These are phyloP conservation scores for Colletotrichum sp. DNA, from an alignment of 2,329 filamentous ascomycete species.

Conservation along the genomic window DNA sequence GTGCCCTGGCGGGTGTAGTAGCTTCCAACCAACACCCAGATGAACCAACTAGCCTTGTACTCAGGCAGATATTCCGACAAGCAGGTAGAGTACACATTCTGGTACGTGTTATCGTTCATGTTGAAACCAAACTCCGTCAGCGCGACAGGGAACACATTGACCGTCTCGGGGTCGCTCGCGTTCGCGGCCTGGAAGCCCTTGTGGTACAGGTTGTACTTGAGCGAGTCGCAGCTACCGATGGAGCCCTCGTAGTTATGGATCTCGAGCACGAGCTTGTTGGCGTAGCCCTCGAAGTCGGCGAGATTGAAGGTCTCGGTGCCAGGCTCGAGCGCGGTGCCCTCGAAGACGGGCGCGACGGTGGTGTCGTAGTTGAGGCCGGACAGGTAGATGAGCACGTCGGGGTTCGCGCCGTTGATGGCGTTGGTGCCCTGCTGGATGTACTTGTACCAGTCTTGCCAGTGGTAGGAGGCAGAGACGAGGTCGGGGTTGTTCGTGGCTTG, in stretches of 20 bases:
- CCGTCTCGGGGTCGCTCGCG: constrained; percentile 33
- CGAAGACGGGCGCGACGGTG: constrained; percentile 55
- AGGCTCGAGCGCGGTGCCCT: constrained; percentile 51
- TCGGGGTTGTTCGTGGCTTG: constrained; percentile 41
- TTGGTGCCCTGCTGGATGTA: constrained; percentile 53
- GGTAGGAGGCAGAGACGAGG: constrained; percentile 46
- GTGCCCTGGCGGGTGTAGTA: constrained; percentile 60
- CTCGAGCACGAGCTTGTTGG: constrained; percentile 63
- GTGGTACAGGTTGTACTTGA: constrained; percentile 51
- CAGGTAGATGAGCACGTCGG: constrained; percentile 60
- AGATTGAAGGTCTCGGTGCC: constrained; percentile 48
- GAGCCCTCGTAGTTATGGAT: constrained; percentile 65
- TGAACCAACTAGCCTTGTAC: constrained; percentile 59
- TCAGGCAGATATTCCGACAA: constrained; percentile 52
- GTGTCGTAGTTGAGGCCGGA: constrained; percentile 65
- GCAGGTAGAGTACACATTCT: constrained; percentile 56
- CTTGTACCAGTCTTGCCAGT: constrained; percentile 62
- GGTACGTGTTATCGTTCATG: constrained; percentile 51
- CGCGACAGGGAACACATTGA: constrained; percentile 44
- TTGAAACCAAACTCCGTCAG: constrained; percentile 61
- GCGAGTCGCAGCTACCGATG: constrained; percentile 50
- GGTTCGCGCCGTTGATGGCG: constrained; percentile 56
- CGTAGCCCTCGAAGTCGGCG: constrained; percentile 52
- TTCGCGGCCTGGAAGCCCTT: constrained; percentile 60
- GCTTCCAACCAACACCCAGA: constrained; percentile 64